phyloP scores from a whole-genome alignment of 2,329 filamentous ascomycete species.

The Dactylonectria estremocensis region DNA sequence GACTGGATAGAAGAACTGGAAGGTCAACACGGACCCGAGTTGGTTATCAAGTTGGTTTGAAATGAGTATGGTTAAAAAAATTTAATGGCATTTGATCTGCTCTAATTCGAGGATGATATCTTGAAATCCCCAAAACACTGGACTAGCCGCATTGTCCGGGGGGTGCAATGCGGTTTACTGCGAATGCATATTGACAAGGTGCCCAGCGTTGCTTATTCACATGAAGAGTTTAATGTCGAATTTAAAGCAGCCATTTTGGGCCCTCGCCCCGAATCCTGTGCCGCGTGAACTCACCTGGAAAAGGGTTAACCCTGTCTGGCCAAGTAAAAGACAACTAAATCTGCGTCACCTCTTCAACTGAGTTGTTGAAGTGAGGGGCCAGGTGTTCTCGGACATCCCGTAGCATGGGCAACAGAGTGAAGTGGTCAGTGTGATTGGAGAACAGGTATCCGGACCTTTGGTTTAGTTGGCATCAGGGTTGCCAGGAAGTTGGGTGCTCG shows the following conservation, averaged over 20 bases:
- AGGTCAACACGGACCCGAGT: conserved; percentile 15
- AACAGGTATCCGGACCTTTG: conserved; percentile 16
- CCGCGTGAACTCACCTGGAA: background rate
- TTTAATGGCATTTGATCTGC: background rate
- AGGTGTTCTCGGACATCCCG: conserved; percentile 17
- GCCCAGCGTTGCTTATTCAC: background rate
- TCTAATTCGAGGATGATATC: conserved; percentile 3
- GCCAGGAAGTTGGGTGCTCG: conserved; percentile 5
- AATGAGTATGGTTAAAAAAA: background rate
- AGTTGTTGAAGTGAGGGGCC: background rate
- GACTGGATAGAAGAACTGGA: conserved; percentile 40
- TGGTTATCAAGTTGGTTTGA: conserved; percentile 9
- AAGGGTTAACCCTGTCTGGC: background rate
- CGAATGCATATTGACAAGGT: background rate
- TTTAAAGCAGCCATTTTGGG: background rate
- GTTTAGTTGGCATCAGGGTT: conserved; percentile 10
- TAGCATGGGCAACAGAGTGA: background rate
- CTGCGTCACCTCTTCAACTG: background rate
- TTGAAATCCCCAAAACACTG: background rate
- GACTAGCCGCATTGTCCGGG: background rate
- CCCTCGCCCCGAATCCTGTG: background rate
- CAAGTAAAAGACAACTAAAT: background rate
- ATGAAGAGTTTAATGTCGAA: background rate
- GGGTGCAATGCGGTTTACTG: background rate
- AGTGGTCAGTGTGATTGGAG: conserved; percentile 1